Evolutionary conservation across 163 green algal species (phyloP).

Genomic region (Scenedesmus sp.): DNA sequence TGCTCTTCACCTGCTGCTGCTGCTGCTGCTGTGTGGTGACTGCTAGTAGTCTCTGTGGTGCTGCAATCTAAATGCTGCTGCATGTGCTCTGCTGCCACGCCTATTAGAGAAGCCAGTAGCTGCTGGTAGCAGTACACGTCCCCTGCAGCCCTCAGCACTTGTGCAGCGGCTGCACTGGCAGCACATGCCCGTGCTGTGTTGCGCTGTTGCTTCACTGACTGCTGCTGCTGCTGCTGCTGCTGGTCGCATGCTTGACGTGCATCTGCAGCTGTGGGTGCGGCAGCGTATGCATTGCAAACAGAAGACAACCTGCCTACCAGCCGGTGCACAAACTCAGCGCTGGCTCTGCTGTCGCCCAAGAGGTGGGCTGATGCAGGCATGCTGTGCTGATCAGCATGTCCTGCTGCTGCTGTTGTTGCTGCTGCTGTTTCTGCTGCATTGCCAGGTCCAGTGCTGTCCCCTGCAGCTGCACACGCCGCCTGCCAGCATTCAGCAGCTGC

Average conservation of each 20-base stretch:
- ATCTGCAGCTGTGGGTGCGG: neutral
- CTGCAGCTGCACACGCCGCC: neutral
- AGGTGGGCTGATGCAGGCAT: neutral
- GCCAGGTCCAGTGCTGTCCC: neutral
- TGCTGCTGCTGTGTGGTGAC: neutral
- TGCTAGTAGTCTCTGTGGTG: neutral
- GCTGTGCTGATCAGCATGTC: neutral
- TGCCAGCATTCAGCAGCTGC: neutral
- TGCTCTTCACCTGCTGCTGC: neutral
- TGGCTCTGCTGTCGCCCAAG: neutral
- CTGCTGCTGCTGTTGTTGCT: neutral
- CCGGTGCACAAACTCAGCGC: neutral
- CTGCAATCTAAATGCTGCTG: neutral
- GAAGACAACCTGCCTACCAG: neutral
- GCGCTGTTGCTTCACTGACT: neutral
- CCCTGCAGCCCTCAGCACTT: neutral
- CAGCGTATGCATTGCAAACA: neutral
- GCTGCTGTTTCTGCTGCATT: neutral
- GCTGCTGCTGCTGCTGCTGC: neutral
- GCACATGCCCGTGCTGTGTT: neutral
- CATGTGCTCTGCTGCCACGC: conserved; percentile 9
- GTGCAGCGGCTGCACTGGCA: neutral
- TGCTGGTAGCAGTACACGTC: neutral
- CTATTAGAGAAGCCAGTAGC: neutral
- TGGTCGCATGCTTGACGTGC: neutral